Evolutionary conservation across 371 early-diverging fungal species (phyloP).

Genomic region (Saksenaea vasiformis): DNA sequence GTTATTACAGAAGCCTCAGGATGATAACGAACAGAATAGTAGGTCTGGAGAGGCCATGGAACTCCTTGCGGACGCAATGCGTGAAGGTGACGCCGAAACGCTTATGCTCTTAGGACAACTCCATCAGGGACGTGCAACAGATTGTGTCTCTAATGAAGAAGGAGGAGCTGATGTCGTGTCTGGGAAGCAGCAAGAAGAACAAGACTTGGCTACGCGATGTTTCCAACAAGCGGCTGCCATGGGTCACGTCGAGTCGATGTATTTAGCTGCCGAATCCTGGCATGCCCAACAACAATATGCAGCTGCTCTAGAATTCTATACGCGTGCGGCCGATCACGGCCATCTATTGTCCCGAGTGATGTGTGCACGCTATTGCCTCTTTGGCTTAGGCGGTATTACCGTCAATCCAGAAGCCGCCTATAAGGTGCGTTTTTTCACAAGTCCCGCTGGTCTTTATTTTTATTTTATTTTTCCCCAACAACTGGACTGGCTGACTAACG

Average conservation of each 20-base stretch:
- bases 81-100: conserved; percentile 38
- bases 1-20: conserved; percentile 10
- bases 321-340: conserved; percentile 39
- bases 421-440: too few species aligned
- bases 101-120: conserved; percentile 36
- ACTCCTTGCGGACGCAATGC: conserved; percentile 24
- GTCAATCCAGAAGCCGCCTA: conserved; percentile 39
- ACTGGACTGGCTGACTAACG: neutral
- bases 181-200: conserved; percentile 32
- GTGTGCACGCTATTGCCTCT: conserved; percentile 43
- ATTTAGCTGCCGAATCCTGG: conserved; percentile 48
- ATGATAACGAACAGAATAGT: conserved; percentile 2
- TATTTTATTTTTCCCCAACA: neutral
- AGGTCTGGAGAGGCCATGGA: conserved; percentile 11
- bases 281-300: conserved; percentile 52
- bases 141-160: neutral
- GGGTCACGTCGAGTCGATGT: conserved; percentile 43
- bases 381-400: conserved; percentile 36
- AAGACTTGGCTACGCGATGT: conserved; percentile 40
- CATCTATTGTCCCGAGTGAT: conserved; percentile 42
- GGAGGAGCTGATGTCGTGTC: conserved; percentile 10
- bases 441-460: neutral
- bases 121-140: conserved; percentile 17
- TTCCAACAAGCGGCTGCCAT: conserved; percentile 45
- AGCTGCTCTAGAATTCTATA: conserved; percentile 41